A percentile compares a stretch with the other conserved stretches of the same genome.
Conservation (phyloP, 2,329 filamentous ascomycete genomes). For the Exophiala sp. region DNA sequence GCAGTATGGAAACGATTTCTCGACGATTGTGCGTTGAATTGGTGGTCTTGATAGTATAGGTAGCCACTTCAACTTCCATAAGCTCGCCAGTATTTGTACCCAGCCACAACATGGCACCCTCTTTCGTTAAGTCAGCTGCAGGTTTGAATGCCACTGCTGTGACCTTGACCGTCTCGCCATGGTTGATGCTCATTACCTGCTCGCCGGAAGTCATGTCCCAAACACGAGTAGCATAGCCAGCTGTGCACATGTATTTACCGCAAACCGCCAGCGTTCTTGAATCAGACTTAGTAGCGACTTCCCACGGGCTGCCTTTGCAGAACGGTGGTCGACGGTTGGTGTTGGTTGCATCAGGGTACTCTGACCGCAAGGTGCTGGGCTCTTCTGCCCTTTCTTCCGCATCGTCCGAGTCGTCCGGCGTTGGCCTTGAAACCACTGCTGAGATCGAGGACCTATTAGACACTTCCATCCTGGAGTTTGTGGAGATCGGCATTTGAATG, state of each 20-base stretch:
- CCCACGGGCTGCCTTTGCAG: slow-evolving; percentile 66
- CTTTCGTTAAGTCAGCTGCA: slow-evolving; percentile 69
- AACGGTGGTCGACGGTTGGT: slow-evolving; percentile 80
- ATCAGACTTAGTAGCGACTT: slow-evolving; percentile 83
- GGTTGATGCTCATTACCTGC: slow-evolving; percentile 72
- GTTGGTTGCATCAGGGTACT: slow-evolving; percentile 80
- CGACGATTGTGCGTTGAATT: slow-evolving; percentile 72
- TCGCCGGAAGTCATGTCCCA: slow-evolving; percentile 86
- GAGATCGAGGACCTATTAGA: slow-evolving; percentile 9
- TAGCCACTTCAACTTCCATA: slow-evolving; percentile 78
- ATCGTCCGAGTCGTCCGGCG: slow-evolving; percentile 50
- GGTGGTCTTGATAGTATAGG: slow-evolving; percentile 65
- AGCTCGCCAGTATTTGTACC: slow-evolving; percentile 86
- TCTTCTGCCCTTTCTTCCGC: slow-evolving; percentile 46
- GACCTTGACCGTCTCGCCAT: slow-evolving; percentile 80
- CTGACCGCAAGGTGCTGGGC: slow-evolving; percentile 51
- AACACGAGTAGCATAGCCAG: slow-evolving; percentile 78
- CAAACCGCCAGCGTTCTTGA: slow-evolving; percentile 82
- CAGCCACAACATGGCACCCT: slow-evolving; percentile 81
- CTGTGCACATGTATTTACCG: slow-evolving; percentile 81
- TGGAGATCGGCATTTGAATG: slow-evolving; percentile 2
- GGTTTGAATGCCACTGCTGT: slow-evolving; percentile 84
- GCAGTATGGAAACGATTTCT: slow-evolving; percentile 79
- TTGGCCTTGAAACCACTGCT: slow-evolving; percentile 18
- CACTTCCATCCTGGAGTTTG: slow-evolving; percentile 14